These are phyloP conservation scores for Trypanosoma caninum DNA, from an alignment of 208 protist species.

Conservation along the genomic window DNA sequence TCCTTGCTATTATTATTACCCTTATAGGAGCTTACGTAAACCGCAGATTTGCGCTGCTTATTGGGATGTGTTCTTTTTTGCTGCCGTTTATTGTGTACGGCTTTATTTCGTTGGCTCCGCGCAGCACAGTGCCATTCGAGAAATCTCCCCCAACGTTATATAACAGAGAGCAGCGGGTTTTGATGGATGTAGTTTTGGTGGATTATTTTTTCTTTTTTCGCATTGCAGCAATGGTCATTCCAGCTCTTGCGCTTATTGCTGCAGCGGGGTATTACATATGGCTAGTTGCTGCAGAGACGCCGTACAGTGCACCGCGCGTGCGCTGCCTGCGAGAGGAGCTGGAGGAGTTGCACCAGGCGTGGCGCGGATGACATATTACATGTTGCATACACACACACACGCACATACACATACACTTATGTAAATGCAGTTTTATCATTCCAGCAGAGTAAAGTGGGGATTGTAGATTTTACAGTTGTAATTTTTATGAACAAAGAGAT, in stretches of 20 bases:
- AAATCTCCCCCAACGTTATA: conserved; percentile 16
- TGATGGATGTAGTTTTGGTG: conserved; percentile 36
- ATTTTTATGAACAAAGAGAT: too few species aligned
- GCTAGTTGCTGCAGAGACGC: conserved; percentile 36
- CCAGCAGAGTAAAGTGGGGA: too few species aligned
- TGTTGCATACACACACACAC: too few species aligned
- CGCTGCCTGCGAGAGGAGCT: conserved; percentile 72
- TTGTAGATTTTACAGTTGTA: too few species aligned
- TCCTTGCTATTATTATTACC: conserved; percentile 42
- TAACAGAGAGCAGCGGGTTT: conserved; percentile 49
- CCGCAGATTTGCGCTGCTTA: conserved; percentile 40
- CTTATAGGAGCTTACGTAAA: conserved; percentile 48
- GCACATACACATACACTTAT: too few species aligned
- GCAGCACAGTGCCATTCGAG: not conserved
- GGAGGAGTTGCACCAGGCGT: conserved; percentile 74
- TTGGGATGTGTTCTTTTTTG: conserved; percentile 38
- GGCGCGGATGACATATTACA: conserved; percentile 44
- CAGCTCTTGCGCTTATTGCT: conserved; percentile 36
- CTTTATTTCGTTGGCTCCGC: conserved; percentile 57
- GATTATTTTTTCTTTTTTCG: conserved; percentile 67
- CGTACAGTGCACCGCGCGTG: conserved; percentile 65
- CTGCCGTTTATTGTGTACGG: conserved; percentile 78
- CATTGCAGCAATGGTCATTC: conserved; percentile 50
- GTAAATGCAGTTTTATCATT: too few species aligned
- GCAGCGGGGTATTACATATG: conserved; percentile 43